Conservation (phyloP, 2,329 filamentous ascomycete genomes). For the Xylaria sp. region DNA sequence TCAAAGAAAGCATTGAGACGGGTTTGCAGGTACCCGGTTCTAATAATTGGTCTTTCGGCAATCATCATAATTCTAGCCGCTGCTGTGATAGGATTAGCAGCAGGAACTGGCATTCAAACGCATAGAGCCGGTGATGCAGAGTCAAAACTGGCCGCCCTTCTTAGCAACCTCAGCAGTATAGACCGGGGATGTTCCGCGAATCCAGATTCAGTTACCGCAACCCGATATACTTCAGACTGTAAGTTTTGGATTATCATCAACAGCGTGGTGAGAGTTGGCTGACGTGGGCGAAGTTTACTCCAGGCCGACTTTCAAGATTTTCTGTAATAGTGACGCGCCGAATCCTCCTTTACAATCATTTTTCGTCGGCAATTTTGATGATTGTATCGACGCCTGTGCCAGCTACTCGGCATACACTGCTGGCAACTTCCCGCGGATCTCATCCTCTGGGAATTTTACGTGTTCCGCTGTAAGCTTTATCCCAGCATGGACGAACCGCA, state of each 20-base stretch:
- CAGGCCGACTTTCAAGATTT: conserved; percentile 47
- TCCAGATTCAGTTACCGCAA: conserved; percentile 45
- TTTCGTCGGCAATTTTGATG: conserved; percentile 50
- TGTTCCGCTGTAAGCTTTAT: conserved; percentile 50
- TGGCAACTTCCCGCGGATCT: conserved; percentile 34
- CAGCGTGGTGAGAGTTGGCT: conserved; percentile 14
- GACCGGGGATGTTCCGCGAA: conserved; percentile 49
- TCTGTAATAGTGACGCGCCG: conserved; percentile 51
- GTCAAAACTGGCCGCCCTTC: conserved; percentile 39
- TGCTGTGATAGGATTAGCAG: conserved; percentile 52
- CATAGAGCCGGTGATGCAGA: conserved; percentile 47
- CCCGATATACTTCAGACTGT: conserved; percentile 49
- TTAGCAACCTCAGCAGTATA: conserved; percentile 33
- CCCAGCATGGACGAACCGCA: conserved; percentile 49
- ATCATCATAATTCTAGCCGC: conserved; percentile 48
- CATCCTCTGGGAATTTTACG: conserved; percentile 40
- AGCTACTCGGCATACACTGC: conserved; percentile 45
- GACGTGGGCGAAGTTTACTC: conserved; percentile 43
- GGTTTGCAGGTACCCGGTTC: conserved; percentile 46
- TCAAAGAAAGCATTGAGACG: conserved; percentile 24
- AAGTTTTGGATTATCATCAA: conserved; percentile 25
- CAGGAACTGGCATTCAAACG: conserved; percentile 50
- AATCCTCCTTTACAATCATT: conserved; percentile 47
- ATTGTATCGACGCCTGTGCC: conserved; percentile 56
- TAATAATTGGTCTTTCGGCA: conserved; percentile 49